Base-by-base conservation (phyloP, 768 basidiomycete species). In the Exsudoporus frostii region DNA sequence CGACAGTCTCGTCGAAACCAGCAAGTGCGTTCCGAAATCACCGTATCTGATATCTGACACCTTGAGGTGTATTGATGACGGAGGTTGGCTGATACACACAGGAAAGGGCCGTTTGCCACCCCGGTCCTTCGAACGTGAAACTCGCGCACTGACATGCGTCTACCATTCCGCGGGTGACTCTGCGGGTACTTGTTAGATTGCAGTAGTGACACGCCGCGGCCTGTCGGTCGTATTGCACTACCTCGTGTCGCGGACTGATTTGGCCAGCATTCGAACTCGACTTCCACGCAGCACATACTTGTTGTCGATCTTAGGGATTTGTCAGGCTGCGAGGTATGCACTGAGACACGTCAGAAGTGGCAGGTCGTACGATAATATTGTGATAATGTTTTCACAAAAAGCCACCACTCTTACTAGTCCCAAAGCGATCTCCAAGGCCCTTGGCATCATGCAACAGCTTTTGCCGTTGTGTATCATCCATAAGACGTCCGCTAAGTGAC, bases 381-480 rank as follows among this genome's bases (percentile, higher is more conserved):
- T 37, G 47, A 34, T 27, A 38, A 46, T 15, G 48, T 17, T 49
- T 22, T 72, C 58, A 80, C 58, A 80, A 58, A 61, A 88, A 90
- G 0, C 85, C 82, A 3, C 88, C 88, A 49, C 77, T 80, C 61
- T 78, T 85, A 3, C 86, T 85, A 39, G 79, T 73, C 15, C 90
- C 90, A 65, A 98, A 98, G 48, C 92, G 76, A 63, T 92, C 90
- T 30, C 88, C 85, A 15, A 98, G 74, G 7, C 85, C 84, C 56
- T 81, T 84, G 11, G 93, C 87, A 58, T 98, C 94, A 51, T 78
- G 80, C 63, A 98, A 77, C 68, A 92, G 76, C 64, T 84, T 84
- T 50, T 80, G 77, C 56, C 96, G 78, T 65, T 90, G 85, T 41
- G 76, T 79, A 54, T 97, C 95, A 63, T 92, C 93, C 90, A 99